These are phyloP conservation scores for Funneliformis caledonium DNA, from an alignment of 371 early-diverging fungal species.

Conservation along the genomic window DNA sequence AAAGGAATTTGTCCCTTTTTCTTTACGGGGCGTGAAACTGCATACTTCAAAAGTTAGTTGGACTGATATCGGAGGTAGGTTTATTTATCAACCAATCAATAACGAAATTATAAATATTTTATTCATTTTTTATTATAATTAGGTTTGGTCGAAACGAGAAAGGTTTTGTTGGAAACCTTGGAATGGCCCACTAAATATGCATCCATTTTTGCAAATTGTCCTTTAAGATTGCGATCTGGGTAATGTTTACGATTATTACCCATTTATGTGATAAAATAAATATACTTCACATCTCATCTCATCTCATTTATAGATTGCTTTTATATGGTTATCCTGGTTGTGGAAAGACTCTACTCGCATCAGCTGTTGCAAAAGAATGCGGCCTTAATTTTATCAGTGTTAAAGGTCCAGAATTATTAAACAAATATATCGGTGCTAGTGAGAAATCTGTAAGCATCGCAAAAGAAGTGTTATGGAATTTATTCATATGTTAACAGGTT, in stretches of 20 bases:
- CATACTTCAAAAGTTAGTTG: slow-evolving; percentile 81
- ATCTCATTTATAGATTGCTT: slow-evolving; percentile 62
- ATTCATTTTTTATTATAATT: not conserved
- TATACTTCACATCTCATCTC: not conserved
- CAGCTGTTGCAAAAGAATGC: slow-evolving; percentile 91
- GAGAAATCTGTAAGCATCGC: slow-evolving; percentile 68
- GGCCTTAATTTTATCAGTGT: slow-evolving; percentile 94
- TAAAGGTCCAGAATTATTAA: slow-evolving; percentile 95
- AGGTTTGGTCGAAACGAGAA: slow-evolving; percentile 82
- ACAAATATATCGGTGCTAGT: slow-evolving; percentile 96
- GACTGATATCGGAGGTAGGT: slow-evolving; percentile 85
- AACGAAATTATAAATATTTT: not conserved
- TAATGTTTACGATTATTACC: slow-evolving; percentile 43
- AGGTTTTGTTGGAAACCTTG: slow-evolving; percentile 84
- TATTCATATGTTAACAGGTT: not conserved
- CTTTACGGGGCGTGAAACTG: slow-evolving; percentile 81
- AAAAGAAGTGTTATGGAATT: not conserved
- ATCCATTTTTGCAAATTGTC: slow-evolving; percentile 83
- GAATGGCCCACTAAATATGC: slow-evolving; percentile 96
- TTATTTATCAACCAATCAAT: not conserved
- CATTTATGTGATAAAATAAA: not conserved
- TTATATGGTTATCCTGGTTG: slow-evolving; percentile 96
- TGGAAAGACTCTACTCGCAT: slow-evolving; percentile 93
- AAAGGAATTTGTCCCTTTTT: slow-evolving; percentile 80
- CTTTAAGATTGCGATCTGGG: slow-evolving; percentile 90